phyloP scores from a whole-genome alignment of 768 basidiomycete genomes.

The Panellus pusillus region DNA sequence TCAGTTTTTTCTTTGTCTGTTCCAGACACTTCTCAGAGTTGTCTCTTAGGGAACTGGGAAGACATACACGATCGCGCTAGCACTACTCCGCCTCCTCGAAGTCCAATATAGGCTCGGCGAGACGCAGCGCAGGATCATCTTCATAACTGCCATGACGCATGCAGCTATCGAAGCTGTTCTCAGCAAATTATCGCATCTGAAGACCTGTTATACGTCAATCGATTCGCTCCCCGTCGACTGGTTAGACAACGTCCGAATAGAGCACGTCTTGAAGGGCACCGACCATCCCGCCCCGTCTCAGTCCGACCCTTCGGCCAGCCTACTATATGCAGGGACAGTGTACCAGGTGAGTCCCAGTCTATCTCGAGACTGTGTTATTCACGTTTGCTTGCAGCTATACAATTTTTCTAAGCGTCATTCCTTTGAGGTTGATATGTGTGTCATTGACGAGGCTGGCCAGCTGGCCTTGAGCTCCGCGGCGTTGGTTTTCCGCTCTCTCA shows the following conservation, averaged over 20 bases:
- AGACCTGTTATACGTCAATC: slow-evolving; percentile 37
- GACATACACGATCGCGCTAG: slow-evolving; percentile 51
- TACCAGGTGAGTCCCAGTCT: slow-evolving; percentile 38
- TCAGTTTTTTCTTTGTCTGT: slow-evolving; percentile 7
- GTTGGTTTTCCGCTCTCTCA: slow-evolving; percentile 44
- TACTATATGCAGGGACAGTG: slow-evolving; percentile 49
- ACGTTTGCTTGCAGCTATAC: slow-evolving; percentile 36
- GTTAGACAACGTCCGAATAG: slow-evolving; percentile 42
- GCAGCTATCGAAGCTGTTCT: slow-evolving; percentile 52
- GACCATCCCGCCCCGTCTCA: slow-evolving; percentile 39
- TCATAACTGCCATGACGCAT: slow-evolving; percentile 53
- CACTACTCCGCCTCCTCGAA: slow-evolving; percentile 46
- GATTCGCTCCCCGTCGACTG: slow-evolving; percentile 38
- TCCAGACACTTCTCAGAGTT: background rate
- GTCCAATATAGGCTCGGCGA: slow-evolving; percentile 34
- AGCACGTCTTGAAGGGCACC: slow-evolving; percentile 41
- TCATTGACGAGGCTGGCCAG: slow-evolving; percentile 55
- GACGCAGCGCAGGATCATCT: slow-evolving; percentile 37
- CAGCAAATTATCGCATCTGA: slow-evolving; percentile 40
- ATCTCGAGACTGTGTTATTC: background rate
- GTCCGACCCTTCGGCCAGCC: slow-evolving; percentile 23
- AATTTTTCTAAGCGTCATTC: slow-evolving; percentile 44
- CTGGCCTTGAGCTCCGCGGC: slow-evolving; percentile 46
- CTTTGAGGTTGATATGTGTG: slow-evolving; percentile 42
- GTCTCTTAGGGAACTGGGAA: slow-evolving; percentile 46